Conservation (phyloP, 164 flowering plant genomes). For the Magnolia changhungtana region DNA sequence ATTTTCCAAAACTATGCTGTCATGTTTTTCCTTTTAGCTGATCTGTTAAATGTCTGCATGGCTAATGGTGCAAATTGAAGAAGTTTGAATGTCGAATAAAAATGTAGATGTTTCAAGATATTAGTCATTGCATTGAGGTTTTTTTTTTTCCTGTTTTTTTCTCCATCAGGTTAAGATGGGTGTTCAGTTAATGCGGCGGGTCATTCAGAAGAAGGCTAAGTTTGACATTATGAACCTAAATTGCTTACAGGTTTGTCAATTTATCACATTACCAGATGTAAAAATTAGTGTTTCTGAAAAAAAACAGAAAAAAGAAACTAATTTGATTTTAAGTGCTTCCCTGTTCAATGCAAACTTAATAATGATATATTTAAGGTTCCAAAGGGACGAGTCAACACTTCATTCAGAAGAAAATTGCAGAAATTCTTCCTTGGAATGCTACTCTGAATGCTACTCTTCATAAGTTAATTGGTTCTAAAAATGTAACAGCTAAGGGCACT, state of each 20-base stretch:
- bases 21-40: neutral
- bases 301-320: too few species aligned
- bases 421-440: too few species aligned
- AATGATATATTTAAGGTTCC: too few species aligned
- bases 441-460: too few species aligned
- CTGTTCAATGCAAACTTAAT: too few species aligned
- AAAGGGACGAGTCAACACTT: too few species aligned
- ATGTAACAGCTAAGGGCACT: too few species aligned
- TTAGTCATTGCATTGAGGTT: neutral
- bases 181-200: constrained; percentile 85
- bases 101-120: neutral
- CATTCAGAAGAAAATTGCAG: too few species aligned
- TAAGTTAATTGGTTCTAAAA: too few species aligned
- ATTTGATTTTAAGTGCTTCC: too few species aligned
- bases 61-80: neutral
- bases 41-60: neutral
- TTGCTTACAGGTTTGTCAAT: constrained; percentile 58
- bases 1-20: neutral
- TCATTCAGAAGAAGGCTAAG: constrained; percentile 82
- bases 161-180: constrained; percentile 76
- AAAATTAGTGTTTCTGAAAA: neutral
- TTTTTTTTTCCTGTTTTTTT: neutral
- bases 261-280: neutral
- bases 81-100: neutral
- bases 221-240: constrained; percentile 88